Conservation (phyloP, 2,329 filamentous ascomycete species). For the Verticillium alfalfae region DNA sequence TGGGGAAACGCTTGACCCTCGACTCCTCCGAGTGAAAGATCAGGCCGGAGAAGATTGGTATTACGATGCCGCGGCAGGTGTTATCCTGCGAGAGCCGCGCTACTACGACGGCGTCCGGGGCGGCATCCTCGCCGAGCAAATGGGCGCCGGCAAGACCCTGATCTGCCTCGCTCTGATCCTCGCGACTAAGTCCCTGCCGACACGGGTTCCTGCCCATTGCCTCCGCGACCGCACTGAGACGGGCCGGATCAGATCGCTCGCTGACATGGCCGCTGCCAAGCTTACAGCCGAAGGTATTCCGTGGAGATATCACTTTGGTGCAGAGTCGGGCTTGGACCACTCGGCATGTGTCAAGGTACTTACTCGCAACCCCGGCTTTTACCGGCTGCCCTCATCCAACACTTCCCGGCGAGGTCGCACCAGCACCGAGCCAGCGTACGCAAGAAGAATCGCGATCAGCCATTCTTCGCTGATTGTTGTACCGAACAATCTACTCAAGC, state of each 20-base stretch:
- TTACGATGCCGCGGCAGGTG: conserved; percentile 59
- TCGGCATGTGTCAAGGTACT: conserved; percentile 51
- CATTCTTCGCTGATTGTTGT: conserved; percentile 72
- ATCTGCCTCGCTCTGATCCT: conserved; percentile 76
- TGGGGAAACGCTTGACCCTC: conserved; percentile 63
- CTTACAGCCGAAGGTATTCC: conserved; percentile 63
- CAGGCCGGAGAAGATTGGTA: conserved; percentile 63
- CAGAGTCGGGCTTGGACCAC: conserved; percentile 42
- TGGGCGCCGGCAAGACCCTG: conserved; percentile 81
- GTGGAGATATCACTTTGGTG: conserved; percentile 62
- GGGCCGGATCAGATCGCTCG: conserved; percentile 52
- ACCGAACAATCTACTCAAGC: conserved; percentile 74
- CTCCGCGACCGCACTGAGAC: conserved; percentile 27
- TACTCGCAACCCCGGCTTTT: conserved; percentile 51
- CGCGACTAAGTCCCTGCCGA: conserved; percentile 65
- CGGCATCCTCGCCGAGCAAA: conserved; percentile 75
- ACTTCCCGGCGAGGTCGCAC: conserved; percentile 13
- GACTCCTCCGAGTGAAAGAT: conserved; percentile 55
- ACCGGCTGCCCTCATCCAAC: conserved; percentile 44
- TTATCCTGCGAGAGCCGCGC: conserved; percentile 58
- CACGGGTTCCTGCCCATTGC: conserved; percentile 22
- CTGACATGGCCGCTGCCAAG: conserved; percentile 70
- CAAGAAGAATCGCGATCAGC: conserved; percentile 42
- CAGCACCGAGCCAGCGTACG: not conserved
- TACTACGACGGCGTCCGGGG: conserved; percentile 71